Conservation (phyloP, 345 rosid species). For the Diplotaxis tenuifolia region DNA sequence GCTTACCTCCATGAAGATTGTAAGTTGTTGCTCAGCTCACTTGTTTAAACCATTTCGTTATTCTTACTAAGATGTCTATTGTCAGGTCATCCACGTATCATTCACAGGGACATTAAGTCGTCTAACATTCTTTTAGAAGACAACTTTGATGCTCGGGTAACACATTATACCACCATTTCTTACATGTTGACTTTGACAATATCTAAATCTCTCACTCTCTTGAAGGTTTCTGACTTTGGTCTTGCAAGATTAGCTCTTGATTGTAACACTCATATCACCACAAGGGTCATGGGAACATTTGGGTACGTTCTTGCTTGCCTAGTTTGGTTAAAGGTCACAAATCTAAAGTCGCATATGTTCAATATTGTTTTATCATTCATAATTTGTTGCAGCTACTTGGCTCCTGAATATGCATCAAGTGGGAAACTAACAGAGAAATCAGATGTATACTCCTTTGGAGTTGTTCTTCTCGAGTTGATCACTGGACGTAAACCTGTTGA, state of each 20-base stretch:
- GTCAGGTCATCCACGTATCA: conserved; percentile 88
- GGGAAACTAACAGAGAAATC: conserved; percentile 48
- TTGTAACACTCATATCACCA: conserved; percentile 81
- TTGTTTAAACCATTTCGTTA: background rate
- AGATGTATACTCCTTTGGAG: conserved; percentile 92
- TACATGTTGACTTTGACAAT: conserved; percentile 5
- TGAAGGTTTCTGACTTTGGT: conserved; percentile 98
- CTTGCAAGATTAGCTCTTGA: conserved; percentile 93
- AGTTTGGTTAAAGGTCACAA: background rate
- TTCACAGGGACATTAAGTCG: conserved; percentile 96
- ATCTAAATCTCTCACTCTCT: background rate
- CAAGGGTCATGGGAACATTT: conserved; percentile 96
- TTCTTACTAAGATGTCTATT: background rate
- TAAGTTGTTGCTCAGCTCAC: conserved; percentile 37
- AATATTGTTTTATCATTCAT: background rate
- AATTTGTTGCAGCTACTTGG: conserved; percentile 64
- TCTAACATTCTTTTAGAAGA: conserved; percentile 89
- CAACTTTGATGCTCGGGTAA: conserved; percentile 87
- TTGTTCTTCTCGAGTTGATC: conserved; percentile 89
- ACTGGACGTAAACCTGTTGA: conserved; percentile 97
- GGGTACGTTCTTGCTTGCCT: conserved; percentile 53
- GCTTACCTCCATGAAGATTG: conserved; percentile 99
- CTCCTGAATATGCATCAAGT: conserved; percentile 98
- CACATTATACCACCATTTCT: conserved; percentile 13
- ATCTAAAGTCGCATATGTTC: no score